Percentiles rank a stretch among this genome's conserved stretches.
phyloP scores from a whole-genome alignment of 2,329 filamentous ascomycete genomes.

The Fusarium globosum region DNA sequence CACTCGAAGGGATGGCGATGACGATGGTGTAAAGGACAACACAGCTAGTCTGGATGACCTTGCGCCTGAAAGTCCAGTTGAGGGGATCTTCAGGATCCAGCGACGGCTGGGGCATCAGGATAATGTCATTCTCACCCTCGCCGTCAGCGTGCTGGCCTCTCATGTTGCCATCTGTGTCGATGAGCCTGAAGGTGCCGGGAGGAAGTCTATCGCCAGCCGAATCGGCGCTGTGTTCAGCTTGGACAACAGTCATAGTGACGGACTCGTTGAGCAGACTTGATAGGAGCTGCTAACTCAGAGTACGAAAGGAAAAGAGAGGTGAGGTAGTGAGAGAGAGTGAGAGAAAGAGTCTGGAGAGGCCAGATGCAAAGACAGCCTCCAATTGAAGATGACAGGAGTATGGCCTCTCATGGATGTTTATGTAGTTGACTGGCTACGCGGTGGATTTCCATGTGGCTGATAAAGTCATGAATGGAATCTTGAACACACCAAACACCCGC shows the following conservation, averaged over 20 bases:
- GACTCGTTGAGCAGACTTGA: background rate
- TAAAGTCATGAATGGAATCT: background rate
- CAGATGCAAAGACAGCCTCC: background rate
- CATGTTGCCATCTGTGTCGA: background rate
- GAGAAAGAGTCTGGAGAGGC: background rate
- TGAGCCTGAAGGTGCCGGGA: background rate
- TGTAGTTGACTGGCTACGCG: background rate
- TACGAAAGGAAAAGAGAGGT: background rate
- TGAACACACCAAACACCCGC: background rate
- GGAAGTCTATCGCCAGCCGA: background rate
- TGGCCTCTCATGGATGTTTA: background rate
- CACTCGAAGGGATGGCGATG: background rate
- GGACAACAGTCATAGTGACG: background rate
- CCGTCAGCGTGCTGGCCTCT: background rate
- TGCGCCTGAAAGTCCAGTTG: background rate
- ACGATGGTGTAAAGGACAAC: background rate
- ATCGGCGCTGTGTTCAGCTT: background rate
- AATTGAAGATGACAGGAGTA: background rate
- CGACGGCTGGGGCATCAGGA: background rate
- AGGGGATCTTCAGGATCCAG: background rate
- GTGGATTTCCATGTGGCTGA: background rate
- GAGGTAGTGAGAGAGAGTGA: background rate
- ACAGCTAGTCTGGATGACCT: background rate
- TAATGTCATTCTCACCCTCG: background rate
- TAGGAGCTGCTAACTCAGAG: background rate